Base-by-base conservation (phyloP, 2,329 filamentous ascomycete species). In the Fusarium napiforme region DNA sequence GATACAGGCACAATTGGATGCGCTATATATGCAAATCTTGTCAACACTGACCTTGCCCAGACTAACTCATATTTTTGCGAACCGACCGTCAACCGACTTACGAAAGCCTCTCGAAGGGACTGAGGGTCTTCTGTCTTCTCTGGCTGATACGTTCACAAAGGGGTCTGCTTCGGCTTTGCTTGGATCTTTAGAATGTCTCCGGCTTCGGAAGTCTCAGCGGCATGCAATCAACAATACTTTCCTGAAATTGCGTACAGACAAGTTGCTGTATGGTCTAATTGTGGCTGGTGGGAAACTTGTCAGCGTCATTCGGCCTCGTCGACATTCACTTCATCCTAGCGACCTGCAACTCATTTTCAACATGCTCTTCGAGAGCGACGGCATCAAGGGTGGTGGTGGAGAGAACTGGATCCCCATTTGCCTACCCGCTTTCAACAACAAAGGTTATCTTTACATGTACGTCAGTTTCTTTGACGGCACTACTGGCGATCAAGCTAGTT, bases 401-500 rank as follows among this genome's bases (percentile, higher is more conserved):
- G 96, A 99, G 82, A 98, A 96, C 78, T 99, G 96, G 96, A 96
- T 98, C 53, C 96, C 96, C 1, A 87, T 99, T 11, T 99, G 96
- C 78, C 88, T 99, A 7, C 97, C 96, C 1, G 96, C 95, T 9
- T 99, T 99, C 84, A 99, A 99, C 84, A 98, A 94, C 81, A 93
- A 92, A 58, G 97, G 96, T 32, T 99, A 97, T 80, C 87, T 99
- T 4, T 98, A 99, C 85, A 98, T 99, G 95, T 99, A 98, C 79
- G 96, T 99, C 80, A 97, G 94, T 85, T 99, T 98, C 81, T 89
- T 99, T 70, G 91, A 94, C 75, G 86, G 85, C 6, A 62, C 87
- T 47, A 82, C 86, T 30, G 85, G 84, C 82, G 69, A 76, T 59
- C 73, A 84, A 69, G 75, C 79, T 37, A 80, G 84, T 40, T 82